Percentiles rank a stretch among this genome's conserved stretches.
Conservation (phyloP, 2,329 filamentous ascomycete genomes). For the Nothomitra cinnamomea region DNA sequence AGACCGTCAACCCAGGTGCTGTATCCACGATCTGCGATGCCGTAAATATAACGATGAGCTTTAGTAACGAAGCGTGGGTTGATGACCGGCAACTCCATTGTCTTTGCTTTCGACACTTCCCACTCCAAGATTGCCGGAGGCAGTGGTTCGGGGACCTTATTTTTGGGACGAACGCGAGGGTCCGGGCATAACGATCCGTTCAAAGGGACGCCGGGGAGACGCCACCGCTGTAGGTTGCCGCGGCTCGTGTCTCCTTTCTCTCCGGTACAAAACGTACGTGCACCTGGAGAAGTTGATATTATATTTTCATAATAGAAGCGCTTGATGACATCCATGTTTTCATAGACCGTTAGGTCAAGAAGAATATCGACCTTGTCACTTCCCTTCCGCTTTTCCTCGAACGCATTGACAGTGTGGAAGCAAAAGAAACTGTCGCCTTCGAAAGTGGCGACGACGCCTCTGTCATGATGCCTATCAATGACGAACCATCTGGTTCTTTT, state of each 20-base stretch:
- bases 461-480: conserved; percentile 44
- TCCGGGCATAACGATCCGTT: not conserved
- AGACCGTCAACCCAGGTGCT: conserved; percentile 45
- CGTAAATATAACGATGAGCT: conserved; percentile 44
- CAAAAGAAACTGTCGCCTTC: conserved; percentile 53
- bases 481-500: conserved; percentile 53
- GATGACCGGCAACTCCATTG: conserved; percentile 45
- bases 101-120: conserved; percentile 33
- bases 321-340: conserved; percentile 46
- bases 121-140: conserved; percentile 26
- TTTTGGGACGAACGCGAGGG: too few species aligned
- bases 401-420: conserved; percentile 68
- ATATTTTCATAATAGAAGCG: conserved; percentile 55
- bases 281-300: conserved; percentile 34
- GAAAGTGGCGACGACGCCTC: conserved; percentile 52
- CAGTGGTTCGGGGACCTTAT: not conserved
- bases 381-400: conserved; percentile 37
- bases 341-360: conserved; percentile 48
- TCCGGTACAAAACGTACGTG: conserved; percentile 27
- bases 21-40: conserved; percentile 35
- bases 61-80: conserved; percentile 38
- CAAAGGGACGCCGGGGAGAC: conserved; percentile 6
- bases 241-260: conserved; percentile 18
- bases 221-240: conserved; percentile 9
- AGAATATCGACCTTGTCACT: conserved; percentile 35